Conservation (phyloP, 768 basidiomycete genomes). For the Thelephora aurantiotincta region DNA sequence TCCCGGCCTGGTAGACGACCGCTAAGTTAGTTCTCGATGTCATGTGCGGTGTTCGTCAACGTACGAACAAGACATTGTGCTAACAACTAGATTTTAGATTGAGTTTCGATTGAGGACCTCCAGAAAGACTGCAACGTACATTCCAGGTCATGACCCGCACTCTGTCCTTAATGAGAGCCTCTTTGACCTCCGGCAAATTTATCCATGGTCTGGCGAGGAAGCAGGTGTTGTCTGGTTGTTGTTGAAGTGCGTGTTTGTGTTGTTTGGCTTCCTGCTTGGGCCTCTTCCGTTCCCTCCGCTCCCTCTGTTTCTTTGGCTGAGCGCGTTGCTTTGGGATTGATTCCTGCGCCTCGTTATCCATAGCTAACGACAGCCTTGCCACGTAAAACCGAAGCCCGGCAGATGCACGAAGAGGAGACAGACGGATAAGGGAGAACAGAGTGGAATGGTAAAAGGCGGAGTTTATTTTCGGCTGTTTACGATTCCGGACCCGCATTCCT, state of each 20-base stretch:
- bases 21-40: background rate
- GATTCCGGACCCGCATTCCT: too few relatives aligned
- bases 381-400: too few relatives aligned
- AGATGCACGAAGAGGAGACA: too few relatives aligned
- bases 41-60: slow-evolving; percentile 16
- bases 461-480: too few relatives aligned
- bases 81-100: slow-evolving; percentile 34
- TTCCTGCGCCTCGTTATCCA: background rate
- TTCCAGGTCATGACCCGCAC: slow-evolving; percentile 73
- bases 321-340: slow-evolving; percentile 45
- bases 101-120: slow-evolving; percentile 2
- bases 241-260: slow-evolving; percentile 7
- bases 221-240: slow-evolving; percentile 10
- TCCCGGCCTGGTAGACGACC: slow-evolving; percentile 37
- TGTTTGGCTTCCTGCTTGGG: slow-evolving; percentile 7
- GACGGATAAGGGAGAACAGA: too few relatives aligned
- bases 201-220: slow-evolving; percentile 26
- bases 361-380: too few relatives aligned
- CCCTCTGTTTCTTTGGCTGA: slow-evolving; percentile 29
- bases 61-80: slow-evolving; percentile 71
- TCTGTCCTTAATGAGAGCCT: slow-evolving; percentile 1
- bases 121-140: slow-evolving; percentile 29
- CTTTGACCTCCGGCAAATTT: slow-evolving; percentile 8
- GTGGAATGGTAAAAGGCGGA: too few relatives aligned
- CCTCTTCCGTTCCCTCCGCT: too few relatives aligned